Evolutionary conservation across 2,329 filamentous ascomycete genomes (phyloP), one percentile per base, ranked within the genome.

Genomic region (Aspergillus terreus): DNA sequence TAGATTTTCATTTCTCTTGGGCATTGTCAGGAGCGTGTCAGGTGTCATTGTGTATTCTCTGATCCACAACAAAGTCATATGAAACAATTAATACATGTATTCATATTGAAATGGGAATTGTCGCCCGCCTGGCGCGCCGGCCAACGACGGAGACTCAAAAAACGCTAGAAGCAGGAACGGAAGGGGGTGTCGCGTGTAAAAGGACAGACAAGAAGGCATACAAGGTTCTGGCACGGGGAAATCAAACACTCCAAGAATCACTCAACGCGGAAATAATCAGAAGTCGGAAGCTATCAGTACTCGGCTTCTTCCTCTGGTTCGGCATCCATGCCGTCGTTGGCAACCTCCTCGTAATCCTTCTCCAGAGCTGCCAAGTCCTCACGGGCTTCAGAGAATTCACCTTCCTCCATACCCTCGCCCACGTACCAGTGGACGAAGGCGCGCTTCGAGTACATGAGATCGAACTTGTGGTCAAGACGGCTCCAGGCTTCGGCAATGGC

Each of bases 351-450:
- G 70, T 92, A 92, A 65, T 92, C 88, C 78, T 87, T 89, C 80
- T 92, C 89, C 32, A 94, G 79, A 44, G 89, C 89, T 57, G 89
- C 89, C 55, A 94, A 79, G 71, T 94, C 89, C 77, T 94, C 89
- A 62, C 89, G 86, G 56, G 89, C 89, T 75, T 94, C 89, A 57
- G 85, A 88, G 78, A 94, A 94, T 74, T 94, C 89, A 64, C 89
- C 89, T 72, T 94, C 89, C 78, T 94, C 89, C 89, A 94, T 94
- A 76, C 89, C 89, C 77, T 94, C 89, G 60, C 89, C 89, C 49
- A 94, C 89, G 61, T 86, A 86, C 83, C 83, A 86, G 67, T 86
- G 83, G n/a, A 86, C 83, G 64, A 86, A 86, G 11, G 83, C 83
- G 56, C 83, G 80, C 75, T 86, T 86, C 55, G 78, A 79, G 71